These are phyloP conservation scores for Tulasnella sp. DNA, from an alignment of 768 basidiomycete species.

Conservation along the genomic window DNA sequence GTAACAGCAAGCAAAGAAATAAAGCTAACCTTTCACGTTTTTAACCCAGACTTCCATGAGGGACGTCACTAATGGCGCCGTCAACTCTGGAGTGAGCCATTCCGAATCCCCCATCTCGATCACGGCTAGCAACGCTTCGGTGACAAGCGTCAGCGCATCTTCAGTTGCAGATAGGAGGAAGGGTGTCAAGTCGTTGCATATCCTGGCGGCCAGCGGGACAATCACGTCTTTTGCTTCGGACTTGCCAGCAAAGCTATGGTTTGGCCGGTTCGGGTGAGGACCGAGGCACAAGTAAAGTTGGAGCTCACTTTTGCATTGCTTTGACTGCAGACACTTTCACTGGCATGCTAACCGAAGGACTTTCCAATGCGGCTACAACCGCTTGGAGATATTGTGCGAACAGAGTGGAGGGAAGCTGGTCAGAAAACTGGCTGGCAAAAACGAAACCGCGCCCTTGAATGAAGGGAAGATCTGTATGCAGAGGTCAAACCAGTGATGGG, in stretches of 20 bases:
- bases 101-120: constrained; percentile 62
- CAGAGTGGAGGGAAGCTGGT: constrained; percentile 59
- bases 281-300: constrained; percentile 52
- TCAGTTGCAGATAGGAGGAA: constrained; percentile 74
- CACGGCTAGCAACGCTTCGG: constrained; percentile 77
- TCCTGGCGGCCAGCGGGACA: constrained; percentile 57
- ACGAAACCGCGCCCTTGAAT: constrained; percentile 92
- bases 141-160: constrained; percentile 78
- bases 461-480: constrained; percentile 70
- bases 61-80: constrained; percentile 55
- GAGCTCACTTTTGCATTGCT: constrained; percentile 81
- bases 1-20: too few species aligned
- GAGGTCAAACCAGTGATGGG: background rate
- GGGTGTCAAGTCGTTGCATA: constrained; percentile 74
- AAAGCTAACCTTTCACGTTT: constrained; percentile 65
- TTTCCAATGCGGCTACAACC: constrained; percentile 77
- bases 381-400: constrained; percentile 83
- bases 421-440: constrained; percentile 83
- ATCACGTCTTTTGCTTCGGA: constrained; percentile 48
- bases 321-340: constrained; percentile 93
- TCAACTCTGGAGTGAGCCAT: constrained; percentile 64
- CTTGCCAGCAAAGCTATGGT: constrained; percentile 37
- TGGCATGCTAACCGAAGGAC: constrained; percentile 59
- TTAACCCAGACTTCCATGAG: constrained; percentile 77
- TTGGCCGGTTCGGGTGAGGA: background rate